Conservation (phyloP, 73 alveolate genomes). For the Symbiodinium pilosum region DNA sequence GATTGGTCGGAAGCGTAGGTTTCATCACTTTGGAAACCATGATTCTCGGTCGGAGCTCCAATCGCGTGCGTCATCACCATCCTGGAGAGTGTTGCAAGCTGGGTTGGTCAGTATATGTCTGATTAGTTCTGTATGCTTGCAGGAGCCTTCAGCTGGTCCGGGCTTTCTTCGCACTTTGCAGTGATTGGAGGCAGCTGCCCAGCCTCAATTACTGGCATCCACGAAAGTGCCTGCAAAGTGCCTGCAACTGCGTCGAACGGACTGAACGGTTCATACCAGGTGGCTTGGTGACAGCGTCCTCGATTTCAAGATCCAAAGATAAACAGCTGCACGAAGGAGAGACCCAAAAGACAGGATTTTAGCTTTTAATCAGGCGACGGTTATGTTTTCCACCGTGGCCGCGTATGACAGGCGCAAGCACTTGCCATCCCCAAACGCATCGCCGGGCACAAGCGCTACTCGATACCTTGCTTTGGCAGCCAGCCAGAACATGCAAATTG, state of each 20-base stretch:
- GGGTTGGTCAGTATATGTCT: too few species aligned
- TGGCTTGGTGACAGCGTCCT: conserved; percentile 80
- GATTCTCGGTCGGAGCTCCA: neutral
- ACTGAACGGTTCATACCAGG: too few species aligned
- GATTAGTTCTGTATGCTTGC: too few species aligned
- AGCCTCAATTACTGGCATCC: neutral
- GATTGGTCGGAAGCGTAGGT: too few species aligned
- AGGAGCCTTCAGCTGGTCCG: conserved; percentile 46
- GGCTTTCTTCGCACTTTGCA: conserved; percentile 48
- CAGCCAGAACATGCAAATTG: too few species aligned
- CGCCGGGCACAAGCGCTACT: conserved; percentile 88
- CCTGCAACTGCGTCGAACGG: too few species aligned
- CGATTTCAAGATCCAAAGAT: neutral
- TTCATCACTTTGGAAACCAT: neutral
- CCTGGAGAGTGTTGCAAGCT: too few species aligned
- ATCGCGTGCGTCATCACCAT: too few species aligned
- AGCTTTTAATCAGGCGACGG: neutral
- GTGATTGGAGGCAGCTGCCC: conserved; percentile 49
- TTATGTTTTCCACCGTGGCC: conserved; percentile 85
- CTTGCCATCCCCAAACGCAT: conserved; percentile 49
- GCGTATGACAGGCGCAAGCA: conserved; percentile 90
- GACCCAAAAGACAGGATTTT: neutral
- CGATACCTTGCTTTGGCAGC: conserved; percentile 65
- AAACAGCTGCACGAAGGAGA: neutral
- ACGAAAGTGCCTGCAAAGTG: too few species aligned